Conservation (phyloP, 1,139 yeast genomes). For the Trichomonascaceae sp. region DNA sequence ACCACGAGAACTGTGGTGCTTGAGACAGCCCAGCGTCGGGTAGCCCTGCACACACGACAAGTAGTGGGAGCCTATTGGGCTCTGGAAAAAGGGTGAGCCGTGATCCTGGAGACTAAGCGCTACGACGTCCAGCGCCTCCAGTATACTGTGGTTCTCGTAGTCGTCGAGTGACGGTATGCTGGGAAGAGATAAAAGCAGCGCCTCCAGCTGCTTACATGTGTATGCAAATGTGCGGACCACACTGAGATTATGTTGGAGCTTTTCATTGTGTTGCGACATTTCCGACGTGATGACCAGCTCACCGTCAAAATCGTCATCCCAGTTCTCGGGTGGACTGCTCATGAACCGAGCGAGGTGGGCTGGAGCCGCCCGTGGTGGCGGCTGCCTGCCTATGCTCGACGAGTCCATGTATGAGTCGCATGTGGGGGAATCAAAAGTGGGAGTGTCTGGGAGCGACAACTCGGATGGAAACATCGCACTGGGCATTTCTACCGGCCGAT, state of each 20-base stretch:
- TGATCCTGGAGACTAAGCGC: constrained; percentile 14
- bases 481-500: no score
- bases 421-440: no score
- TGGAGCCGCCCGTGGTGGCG: no score
- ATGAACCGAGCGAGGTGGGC: no score
- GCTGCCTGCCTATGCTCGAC: no score
- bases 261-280: constrained; percentile 5
- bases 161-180: no score
- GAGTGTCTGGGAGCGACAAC: no score
- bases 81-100: constrained; percentile 9
- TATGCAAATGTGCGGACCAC: constrained; percentile 11
- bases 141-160: constrained; percentile 6
- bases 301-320: constrained; percentile 16
- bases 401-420: no score
- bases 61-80: constrained; percentile 10
- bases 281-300: constrained; percentile 9
- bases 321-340: constrained; percentile 12
- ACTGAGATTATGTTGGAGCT: constrained; percentile 10
- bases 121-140: constrained; percentile 13
- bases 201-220: constrained; percentile 10
- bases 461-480: no score
- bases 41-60: no score
- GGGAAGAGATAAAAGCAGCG: constrained; percentile 10
- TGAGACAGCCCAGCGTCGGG: no score
- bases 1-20: no score